A percentile compares a stretch with the other conserved stretches of the same genome.
These are phyloP conservation scores for Xylaria acuta DNA, from an alignment of 495 filamentous ascomycete species.

Conservation along the genomic window DNA sequence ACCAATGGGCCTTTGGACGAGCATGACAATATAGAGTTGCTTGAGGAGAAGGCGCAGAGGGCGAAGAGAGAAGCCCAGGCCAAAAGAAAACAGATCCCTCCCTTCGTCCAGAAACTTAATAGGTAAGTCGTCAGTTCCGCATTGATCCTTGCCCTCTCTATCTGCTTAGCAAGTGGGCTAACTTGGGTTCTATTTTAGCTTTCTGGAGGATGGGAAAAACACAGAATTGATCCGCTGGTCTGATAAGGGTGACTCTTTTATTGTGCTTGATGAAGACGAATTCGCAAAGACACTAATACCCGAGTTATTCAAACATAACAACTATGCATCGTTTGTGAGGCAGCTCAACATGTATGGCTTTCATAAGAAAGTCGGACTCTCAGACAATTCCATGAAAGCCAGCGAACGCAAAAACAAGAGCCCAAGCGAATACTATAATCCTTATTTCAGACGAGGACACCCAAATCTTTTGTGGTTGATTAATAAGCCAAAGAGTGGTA, in stretches of 20 bases:
- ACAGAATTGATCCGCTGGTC: constrained; percentile 98
- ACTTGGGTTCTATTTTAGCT: constrained; percentile 59
- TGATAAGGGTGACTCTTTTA: constrained; percentile 92
- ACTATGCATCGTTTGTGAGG: constrained; percentile 97
- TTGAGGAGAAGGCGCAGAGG: constrained; percentile 74
- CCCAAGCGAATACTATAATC: constrained; percentile 96
- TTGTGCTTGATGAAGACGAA: constrained; percentile 97
- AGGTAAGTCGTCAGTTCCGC: constrained; percentile 65
- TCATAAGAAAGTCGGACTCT: constrained; percentile 96
- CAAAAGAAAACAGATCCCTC: constrained; percentile 93
- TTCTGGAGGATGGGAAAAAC: constrained; percentile 89
- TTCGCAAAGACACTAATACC: constrained; percentile 98
- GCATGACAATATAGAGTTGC: constrained; percentile 74
- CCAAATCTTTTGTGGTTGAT: constrained; percentile 97
- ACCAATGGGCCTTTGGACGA: constrained; percentile 53
- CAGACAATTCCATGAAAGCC: constrained; percentile 96
- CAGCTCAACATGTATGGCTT: constrained; percentile 99
- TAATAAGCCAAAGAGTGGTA: constrained; percentile 87
- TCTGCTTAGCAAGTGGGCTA: not conserved
- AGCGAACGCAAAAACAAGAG: constrained; percentile 97
- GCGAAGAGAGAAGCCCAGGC: constrained; percentile 84
- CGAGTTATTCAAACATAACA: constrained; percentile 98
- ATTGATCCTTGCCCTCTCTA: not conserved
- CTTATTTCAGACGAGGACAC: constrained; percentile 91
- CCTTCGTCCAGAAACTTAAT: constrained; percentile 98